Base-by-base conservation (phyloP, 257 asterid species). In the Schizonepeta tenuifolia region DNA sequence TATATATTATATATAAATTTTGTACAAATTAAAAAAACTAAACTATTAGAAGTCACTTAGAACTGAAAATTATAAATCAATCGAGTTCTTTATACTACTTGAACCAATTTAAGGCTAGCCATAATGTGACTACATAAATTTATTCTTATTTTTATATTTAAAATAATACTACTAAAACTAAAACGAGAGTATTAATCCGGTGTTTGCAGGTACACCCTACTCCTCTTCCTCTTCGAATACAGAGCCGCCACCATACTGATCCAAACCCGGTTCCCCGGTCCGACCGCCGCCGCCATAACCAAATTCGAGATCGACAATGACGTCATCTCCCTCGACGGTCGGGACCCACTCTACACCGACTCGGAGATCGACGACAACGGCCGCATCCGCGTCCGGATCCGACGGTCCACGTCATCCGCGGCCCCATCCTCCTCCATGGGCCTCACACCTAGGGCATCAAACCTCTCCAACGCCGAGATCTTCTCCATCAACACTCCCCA, bases 171-270 rank as follows among this genome's bases (percentile, higher is more conserved):
- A n/a, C n/a, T n/a, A 7, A 49, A 49, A 17, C 1, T n/a, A 12
- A 72, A 65, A 38, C 10, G 1, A 40, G 24, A 53, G 47, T 10
- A 7, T 12, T 14, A 63, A 35, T 59, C n/a, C 3, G 18, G 13
- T 59, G 44, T 38, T 59, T 75, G 79, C 80, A 89, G 96, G 96
- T 87, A 89, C 76, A 89, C 94, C 40, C 77, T 89, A 26, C 66
- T 89, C 50, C 82, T 87, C 50, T 86, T 89, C 82, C 89, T 89
- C n/a, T 89, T 87, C 33, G 96, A 89, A 53, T 89, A 89, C 61
- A 69, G 94, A 71, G 96, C 91, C 7, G 96, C 96, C 56, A 78
- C 80, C 12, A 78, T 84, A 13, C 71, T 89, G 18, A 89, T 89
- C 78, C 82, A 70, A 15, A 78, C 80, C 76, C 89, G 75, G 15